Base-by-base conservation (phyloP, 2,329 filamentous ascomycete genomes). In the Aspergillus luchuensis region DNA sequence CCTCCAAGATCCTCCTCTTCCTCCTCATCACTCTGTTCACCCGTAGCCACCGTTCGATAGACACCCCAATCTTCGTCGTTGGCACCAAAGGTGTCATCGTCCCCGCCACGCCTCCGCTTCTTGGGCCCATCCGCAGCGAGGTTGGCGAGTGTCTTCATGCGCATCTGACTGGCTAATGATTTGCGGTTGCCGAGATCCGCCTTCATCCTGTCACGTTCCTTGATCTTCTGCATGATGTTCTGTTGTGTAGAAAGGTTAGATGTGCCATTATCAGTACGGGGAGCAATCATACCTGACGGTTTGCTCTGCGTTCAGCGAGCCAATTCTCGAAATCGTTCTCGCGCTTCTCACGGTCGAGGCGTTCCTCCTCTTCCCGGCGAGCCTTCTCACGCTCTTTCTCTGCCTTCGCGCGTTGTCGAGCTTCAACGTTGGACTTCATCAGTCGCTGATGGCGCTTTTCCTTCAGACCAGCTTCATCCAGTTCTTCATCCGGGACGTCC, bases 1-100 rank as follows among this genome's bases (percentile, higher is more conserved):
- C 84, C 86, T 59, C 86, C 85, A 0, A 97, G 84, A 70, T 98
- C 94, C 75, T 98, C 94, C 73, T 96, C 93, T 54, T 96, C 92
- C 69, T 94, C 91, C 67, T 97, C 93, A 63, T 95, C 91, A 71
- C 90, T 91, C 67, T 83, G 83, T 15, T 86, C 85, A 7, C 92
- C 92, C 0, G 91, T 92, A 2, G 92, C 91, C 59, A 98, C 96
- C 43, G 91, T 91, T 56, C 95, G 89, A 77, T 99, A 99, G 13
- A 99, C 92, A 60, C 92, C 92, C 95, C 95, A 99, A 76, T 99
- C 95, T 59, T 96, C 93, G 72, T 99, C 95, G 75, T 99, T 94
- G 53, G 93, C 93, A 59, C 95, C 95, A 72, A 99, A 99, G 62
- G 91, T 92, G 73, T 99, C 95, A 70, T 99, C 95, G 72, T 98